These are phyloP conservation scores for Candida multigemmis DNA, from an alignment of 805 yeast species.

Conservation along the genomic window DNA sequence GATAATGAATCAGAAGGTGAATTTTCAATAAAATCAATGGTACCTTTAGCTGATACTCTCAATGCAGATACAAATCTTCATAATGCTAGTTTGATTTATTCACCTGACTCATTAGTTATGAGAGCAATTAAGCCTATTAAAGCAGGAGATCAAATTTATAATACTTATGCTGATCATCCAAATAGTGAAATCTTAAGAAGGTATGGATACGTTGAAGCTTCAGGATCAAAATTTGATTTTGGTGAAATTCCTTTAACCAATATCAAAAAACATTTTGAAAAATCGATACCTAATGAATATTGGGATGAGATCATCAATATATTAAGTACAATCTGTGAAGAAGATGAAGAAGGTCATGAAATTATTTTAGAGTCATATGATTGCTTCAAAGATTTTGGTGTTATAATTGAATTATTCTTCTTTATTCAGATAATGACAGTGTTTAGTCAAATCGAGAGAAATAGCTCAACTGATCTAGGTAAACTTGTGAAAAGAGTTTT, in stretches of 20 bases:
- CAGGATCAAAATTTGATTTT: constrained; percentile 68
- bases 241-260: constrained; percentile 56
- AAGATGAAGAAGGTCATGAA: constrained; percentile 28
- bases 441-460: constrained; percentile 13
- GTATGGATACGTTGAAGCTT: constrained; percentile 81
- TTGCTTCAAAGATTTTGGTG: constrained; percentile 47
- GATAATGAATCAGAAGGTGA: constrained; percentile 18
- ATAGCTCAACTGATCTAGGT: constrained; percentile 10
- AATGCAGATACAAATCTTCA: constrained; percentile 74
- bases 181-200: constrained; percentile 85
- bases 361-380: constrained; percentile 52
- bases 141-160: constrained; percentile 69
- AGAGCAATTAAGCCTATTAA: constrained; percentile 51
- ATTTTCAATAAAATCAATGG: constrained; percentile 67
- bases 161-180: constrained; percentile 86
- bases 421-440: constrained; percentile 44
- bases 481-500: constrained; percentile 36
- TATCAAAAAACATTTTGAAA: constrained; percentile 28
- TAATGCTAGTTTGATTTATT: constrained; percentile 64
- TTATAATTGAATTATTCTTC: constrained; percentile 49
- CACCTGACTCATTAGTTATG: constrained; percentile 53
- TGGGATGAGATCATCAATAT: constrained; percentile 27
- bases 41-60: constrained; percentile 85
- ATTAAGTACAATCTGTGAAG: constrained; percentile 13
- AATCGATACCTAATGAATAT: constrained; percentile 11